A percentile compares a stretch with the other conserved stretches of the same genome.
Evolutionary conservation across 2,329 filamentous ascomycete genomes (phyloP).

Genomic region (Juglanconis oblonga): DNA sequence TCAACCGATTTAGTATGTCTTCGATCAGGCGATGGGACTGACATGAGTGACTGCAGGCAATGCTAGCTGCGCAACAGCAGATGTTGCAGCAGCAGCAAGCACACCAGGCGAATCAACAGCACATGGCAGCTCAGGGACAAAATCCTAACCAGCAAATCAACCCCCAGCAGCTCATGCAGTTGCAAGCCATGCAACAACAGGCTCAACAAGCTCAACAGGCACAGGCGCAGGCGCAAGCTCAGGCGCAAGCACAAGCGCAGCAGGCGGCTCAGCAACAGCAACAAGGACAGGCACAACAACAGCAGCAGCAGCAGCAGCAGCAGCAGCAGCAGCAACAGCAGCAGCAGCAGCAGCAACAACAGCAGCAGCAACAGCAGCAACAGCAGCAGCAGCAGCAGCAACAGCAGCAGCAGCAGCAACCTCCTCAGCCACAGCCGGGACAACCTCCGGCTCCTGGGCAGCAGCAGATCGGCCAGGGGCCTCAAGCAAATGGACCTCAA

Average conservation of each 20-base stretch:
- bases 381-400: conserved; percentile 30
- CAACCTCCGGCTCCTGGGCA: conserved; percentile 26
- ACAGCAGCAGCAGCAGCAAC: conserved; percentile 18
- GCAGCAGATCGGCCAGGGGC: conserved; percentile 32
- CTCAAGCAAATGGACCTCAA: conserved; percentile 31
- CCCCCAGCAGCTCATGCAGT: conserved; percentile 40
- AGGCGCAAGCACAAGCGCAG: conserved; percentile 33
- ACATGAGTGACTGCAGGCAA: conserved; percentile 28
- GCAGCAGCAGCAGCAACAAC: conserved; percentile 37
- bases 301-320: conserved; percentile 39
- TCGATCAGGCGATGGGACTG: conserved; percentile 16
- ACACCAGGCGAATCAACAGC: conserved; percentile 35
- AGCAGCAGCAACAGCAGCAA: conserved; percentile 37
- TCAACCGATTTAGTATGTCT: background rate
- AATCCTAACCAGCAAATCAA: conserved; percentile 49
- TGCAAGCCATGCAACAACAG: conserved; percentile 33
- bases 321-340: conserved; percentile 37
- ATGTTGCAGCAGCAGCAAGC: conserved; percentile 38
- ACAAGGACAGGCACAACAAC: conserved; percentile 31
- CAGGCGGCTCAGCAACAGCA: conserved; percentile 42
- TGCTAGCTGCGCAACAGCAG: conserved; percentile 47
- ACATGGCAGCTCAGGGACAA: conserved; percentile 39
- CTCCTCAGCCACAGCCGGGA: conserved; percentile 24
- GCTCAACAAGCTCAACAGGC: conserved; percentile 31
- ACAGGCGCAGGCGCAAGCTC: conserved; percentile 28